Base-by-base conservation (phyloP, 2,329 filamentous ascomycete genomes). In the Corynespora cassiicola region DNA sequence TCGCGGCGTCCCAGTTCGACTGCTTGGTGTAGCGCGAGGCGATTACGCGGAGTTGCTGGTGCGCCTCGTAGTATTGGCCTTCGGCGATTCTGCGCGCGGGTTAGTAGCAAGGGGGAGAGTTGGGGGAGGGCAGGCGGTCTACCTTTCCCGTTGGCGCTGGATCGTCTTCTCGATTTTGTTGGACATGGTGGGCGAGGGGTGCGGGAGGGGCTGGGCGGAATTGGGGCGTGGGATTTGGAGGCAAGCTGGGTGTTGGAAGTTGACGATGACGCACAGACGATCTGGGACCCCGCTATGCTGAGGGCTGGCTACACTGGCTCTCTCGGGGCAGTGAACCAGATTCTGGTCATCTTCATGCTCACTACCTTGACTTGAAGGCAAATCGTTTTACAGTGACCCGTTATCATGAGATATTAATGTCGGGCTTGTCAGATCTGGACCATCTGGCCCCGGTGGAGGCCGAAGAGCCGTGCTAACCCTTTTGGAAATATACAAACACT, bases 21-120 rank as follows among this genome's bases (percentile, higher is more conserved):
- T 86, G 80, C 75, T 97, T 97, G 68, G 92, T 84, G 74, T 99
- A 95, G 41, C 95, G 90, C 24, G 90, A 87, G 45, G 91, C 91
- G 55, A 96, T 92, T 37, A 96, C 91, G 48, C 94, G 90, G 53
- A 96, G 89, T 76, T 99, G 94, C 72, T 99, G 94, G 74, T 97
- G 92, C 42, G 94, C 94, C 80, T 99, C 94, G 76, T 99, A 99
- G 79, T 84, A 96, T 67, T 94, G 86, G 61, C 91, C 92, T 70
- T 95, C 90, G 54, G 83, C 78, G 70, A 96, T 96, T 71, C 90
- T 88, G 58, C 22, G 23, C 26, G 21, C 28, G 37, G 45, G 60
- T 56, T 42, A 57, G 55, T 27, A n/a, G 39, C 15, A 21, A 14
- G 26, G 23, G 22, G 15, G 10, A 16, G 39, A n/a, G 16, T 31